A percentile compares a stretch with the other conserved stretches of the same genome.
These are phyloP conservation scores for Clonostachys solani DNA, from an alignment of 2,329 filamentous ascomycete genomes.

Conservation along the genomic window DNA sequence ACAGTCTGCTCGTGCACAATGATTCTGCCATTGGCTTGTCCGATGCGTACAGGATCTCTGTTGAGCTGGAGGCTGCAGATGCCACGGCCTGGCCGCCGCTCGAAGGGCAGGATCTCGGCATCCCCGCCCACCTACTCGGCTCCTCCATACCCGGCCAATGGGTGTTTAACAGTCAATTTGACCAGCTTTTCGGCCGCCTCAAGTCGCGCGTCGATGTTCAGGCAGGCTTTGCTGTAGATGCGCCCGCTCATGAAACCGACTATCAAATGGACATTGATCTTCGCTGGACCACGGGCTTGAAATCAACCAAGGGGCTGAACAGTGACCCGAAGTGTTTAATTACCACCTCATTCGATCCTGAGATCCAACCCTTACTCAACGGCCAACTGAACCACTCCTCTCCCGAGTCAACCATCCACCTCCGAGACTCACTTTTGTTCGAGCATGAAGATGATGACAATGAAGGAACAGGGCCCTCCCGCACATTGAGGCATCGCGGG, in stretches of 20 bases:
- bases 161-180: constrained; percentile 34
- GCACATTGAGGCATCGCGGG: constrained; percentile 42
- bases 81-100: constrained; percentile 48
- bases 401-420: too few species aligned
- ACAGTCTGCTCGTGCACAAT: constrained; percentile 46
- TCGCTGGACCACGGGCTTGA: constrained; percentile 37
- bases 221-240: too few species aligned
- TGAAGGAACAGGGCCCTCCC: constrained; percentile 45
- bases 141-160: constrained; percentile 18
- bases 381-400: too few species aligned
- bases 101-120: not conserved
- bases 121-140: not conserved
- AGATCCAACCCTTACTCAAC: constrained; percentile 1
- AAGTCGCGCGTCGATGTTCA: constrained; percentile 20
- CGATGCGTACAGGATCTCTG: constrained; percentile 41
- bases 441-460: constrained; percentile 39
- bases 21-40: constrained; percentile 41
- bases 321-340: constrained; percentile 39
- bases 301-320: constrained; percentile 24
- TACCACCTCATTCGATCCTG: constrained; percentile 29
- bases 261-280: constrained; percentile 45
- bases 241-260: constrained; percentile 23
- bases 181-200: constrained; percentile 34
- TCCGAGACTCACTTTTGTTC: constrained; percentile 12
- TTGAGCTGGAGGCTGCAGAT: constrained; percentile 48